Evolutionary conservation across 371 early-diverging fungal species (phyloP).

Genomic region (Batkoa obscura): DNA sequence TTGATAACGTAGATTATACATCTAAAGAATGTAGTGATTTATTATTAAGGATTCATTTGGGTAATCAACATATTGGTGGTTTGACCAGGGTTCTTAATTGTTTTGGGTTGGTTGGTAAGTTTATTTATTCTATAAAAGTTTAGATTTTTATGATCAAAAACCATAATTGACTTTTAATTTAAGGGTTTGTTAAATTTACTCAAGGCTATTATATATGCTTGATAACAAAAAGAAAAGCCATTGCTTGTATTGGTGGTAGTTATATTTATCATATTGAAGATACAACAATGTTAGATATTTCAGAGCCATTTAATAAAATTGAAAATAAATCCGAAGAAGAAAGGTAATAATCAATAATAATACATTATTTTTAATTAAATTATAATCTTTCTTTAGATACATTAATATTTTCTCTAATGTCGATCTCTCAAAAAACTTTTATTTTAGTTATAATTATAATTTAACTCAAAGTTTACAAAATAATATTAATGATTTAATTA

Average conservation of each 20-base stretch:
- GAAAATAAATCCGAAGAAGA: constrained; percentile 67
- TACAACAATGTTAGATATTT: constrained; percentile 49
- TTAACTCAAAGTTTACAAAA: constrained; percentile 76
- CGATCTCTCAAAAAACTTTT: constrained; percentile 71
- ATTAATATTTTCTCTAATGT: constrained; percentile 57
- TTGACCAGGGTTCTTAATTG: constrained; percentile 40
- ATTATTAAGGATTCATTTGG: constrained; percentile 59
- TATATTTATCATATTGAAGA: constrained; percentile 89
- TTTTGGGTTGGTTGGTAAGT: constrained; percentile 44
- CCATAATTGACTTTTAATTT: constrained; percentile 14
- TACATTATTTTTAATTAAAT: neutral
- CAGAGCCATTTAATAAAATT: constrained; percentile 20
- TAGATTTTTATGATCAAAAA: neutral
- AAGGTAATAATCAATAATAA: constrained; percentile 17
- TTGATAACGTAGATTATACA: constrained; percentile 48
- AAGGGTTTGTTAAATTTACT: constrained; percentile 77
- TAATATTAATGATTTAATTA: constrained; percentile 38
- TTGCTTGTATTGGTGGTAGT: constrained; percentile 87
- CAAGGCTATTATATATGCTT: constrained; percentile 83
- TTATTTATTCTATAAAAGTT: neutral
- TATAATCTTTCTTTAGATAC: constrained; percentile 24
- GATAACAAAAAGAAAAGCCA: constrained; percentile 70
- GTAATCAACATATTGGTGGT: constrained; percentile 58
- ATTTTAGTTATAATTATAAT: constrained; percentile 87
- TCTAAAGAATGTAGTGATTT: constrained; percentile 49